Conservation (phyloP, 768 basidiomycete genomes). For the Hysterangium stoloniferum region DNA sequence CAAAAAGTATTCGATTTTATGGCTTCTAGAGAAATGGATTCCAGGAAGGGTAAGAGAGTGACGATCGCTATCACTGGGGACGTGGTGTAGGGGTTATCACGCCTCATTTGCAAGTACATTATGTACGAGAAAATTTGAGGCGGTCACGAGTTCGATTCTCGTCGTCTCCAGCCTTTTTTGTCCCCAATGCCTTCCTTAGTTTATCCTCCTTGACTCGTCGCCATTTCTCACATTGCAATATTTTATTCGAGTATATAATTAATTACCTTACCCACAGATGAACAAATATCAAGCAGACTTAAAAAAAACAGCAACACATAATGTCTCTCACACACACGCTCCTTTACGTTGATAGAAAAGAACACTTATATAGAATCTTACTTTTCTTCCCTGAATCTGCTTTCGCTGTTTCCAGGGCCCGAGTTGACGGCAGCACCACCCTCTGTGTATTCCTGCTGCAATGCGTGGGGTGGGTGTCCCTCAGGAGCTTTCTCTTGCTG, state of each 20-base stretch:
- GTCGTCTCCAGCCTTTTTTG: slow-evolving; percentile 9
- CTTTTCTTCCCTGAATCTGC: slow-evolving; percentile 20
- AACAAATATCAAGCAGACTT: background rate
- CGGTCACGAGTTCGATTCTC: slow-evolving; percentile 13
- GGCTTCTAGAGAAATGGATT: no score
- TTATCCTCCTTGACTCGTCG: no score
- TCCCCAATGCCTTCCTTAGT: no score
- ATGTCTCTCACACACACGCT: no score
- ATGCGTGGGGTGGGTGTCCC: slow-evolving; percentile 34
- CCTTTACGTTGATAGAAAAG: no score
- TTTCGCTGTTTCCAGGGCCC: slow-evolving; percentile 16
- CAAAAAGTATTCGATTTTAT: no score
- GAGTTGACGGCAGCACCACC: slow-evolving; percentile 12
- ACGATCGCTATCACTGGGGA: no score
- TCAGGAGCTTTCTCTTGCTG: slow-evolving; percentile 72
- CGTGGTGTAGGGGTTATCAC: slow-evolving; percentile 14
- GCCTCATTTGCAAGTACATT: slow-evolving; percentile 11
- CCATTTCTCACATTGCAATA: no score
- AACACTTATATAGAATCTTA: no score
- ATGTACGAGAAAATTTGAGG: slow-evolving; percentile 8
- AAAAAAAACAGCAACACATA: no score
- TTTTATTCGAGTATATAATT: background rate
- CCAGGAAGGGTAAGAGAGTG: no score
- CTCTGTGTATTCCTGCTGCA: no score
- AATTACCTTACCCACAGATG: background rate